phyloP scores from a whole-genome alignment of 2,329 filamentous ascomycete species.

The Stemphylium beticola region DNA sequence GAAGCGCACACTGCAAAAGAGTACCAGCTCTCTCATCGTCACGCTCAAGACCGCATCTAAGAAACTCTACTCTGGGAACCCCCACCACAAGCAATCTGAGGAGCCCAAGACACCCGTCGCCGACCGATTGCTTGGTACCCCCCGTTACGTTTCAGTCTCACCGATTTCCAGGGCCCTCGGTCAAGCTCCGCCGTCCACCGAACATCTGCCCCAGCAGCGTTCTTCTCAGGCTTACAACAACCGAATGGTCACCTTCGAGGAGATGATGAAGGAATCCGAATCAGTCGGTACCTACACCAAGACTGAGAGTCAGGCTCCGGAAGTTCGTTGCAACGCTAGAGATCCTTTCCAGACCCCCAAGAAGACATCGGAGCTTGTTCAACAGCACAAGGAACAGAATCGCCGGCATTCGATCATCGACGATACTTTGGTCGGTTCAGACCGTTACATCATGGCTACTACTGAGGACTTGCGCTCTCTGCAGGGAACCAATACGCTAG shows the following conservation, averaged over 20 bases:
- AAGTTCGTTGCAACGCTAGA: too few relatives aligned
- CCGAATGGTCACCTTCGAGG: too few relatives aligned
- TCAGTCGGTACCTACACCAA: background rate
- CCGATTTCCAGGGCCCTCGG: background rate
- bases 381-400: background rate
- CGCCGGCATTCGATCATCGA: background rate
- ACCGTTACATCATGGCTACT: background rate
- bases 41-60: constrained; percentile 10
- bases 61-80: background rate
- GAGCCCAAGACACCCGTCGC: background rate
- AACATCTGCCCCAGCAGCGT: background rate
- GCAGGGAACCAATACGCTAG: background rate
- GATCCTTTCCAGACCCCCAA: background rate
- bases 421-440: background rate
- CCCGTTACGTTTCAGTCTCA: too few relatives aligned
- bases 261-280: background rate
- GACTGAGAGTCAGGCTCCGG: background rate
- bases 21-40: constrained; percentile 17
- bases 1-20: constrained; percentile 11
- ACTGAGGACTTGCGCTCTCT: background rate
- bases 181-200: background rate
- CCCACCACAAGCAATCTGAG: background rate
- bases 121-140: background rate
- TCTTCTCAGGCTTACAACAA: background rate
- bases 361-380: background rate